Percentiles rank a stretch among this genome's conserved stretches.
Conservation (phyloP, 768 basidiomycete species). For the Cystofilobasidium ferigula region DNA sequence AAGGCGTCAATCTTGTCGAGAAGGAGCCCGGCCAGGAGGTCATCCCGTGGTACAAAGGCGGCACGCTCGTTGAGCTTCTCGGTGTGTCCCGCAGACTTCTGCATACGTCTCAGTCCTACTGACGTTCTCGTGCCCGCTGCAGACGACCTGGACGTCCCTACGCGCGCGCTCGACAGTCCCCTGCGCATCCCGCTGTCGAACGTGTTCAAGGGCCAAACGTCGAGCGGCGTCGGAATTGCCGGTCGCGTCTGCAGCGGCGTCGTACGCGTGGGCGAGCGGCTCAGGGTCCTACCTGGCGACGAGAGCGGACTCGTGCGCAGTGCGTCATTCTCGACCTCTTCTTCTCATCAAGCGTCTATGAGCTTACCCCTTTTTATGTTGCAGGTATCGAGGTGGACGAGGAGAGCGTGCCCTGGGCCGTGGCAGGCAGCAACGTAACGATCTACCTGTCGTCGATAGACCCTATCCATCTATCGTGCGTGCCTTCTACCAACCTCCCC, state of each 20-base stretch:
- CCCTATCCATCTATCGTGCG: constrained; percentile 55
- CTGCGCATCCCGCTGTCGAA: constrained; percentile 84
- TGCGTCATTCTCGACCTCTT: constrained; percentile 29
- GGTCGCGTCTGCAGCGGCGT: constrained; percentile 79
- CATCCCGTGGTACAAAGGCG: constrained; percentile 69
- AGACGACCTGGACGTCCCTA: constrained; percentile 75
- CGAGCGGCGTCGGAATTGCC: constrained; percentile 58
- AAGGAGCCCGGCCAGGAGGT: constrained; percentile 46
- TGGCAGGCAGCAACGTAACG: constrained; percentile 80
- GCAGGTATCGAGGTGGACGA: constrained; percentile 79
- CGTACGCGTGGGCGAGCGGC: constrained; percentile 78
- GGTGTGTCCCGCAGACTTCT: too few relatives aligned
- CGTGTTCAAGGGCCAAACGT: constrained; percentile 79
- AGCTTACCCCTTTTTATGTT: constrained; percentile 26
- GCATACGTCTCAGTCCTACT: too few relatives aligned
- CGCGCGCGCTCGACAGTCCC: constrained; percentile 61
- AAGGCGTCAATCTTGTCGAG: constrained; percentile 68
- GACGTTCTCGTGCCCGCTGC: background rate
- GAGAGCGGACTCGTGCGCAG: constrained; percentile 66
- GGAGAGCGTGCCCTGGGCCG: constrained; percentile 67
- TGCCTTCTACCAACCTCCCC: background rate
- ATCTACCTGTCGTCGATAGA: constrained; percentile 75
- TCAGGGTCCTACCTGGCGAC: constrained; percentile 83
- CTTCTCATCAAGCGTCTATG: background rate
- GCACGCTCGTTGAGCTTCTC: constrained; percentile 68